Evolutionary conservation across 2,329 filamentous ascomycete species (phyloP).

Genomic region (Pseudomassariella vexata): DNA sequence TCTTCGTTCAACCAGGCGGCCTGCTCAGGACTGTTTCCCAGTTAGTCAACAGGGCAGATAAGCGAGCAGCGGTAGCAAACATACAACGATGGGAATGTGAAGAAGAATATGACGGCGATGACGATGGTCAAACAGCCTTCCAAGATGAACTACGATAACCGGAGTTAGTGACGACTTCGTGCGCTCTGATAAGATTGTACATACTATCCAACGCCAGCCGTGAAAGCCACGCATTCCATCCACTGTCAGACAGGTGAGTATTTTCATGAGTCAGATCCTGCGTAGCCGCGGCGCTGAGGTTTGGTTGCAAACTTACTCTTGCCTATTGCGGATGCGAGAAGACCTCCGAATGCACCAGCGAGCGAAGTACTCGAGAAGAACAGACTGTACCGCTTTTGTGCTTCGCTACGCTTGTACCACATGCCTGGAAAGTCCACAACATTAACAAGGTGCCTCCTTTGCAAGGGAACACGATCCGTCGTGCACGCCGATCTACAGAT

Average conservation of each 20-base stretch:
- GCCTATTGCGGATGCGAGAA: constrained; percentile 82
- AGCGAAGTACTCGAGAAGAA: constrained; percentile 83
- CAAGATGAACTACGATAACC: constrained; percentile 6
- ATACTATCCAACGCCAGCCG: constrained; percentile 83
- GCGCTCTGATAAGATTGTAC: no score
- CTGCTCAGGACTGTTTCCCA: constrained; percentile 50
- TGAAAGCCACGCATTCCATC: constrained; percentile 59
- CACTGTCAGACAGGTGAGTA: constrained; percentile 36
- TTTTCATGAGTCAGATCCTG: no score
- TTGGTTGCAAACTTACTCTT: constrained; percentile 44
- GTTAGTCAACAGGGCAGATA: background rate
- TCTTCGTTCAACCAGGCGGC: constrained; percentile 67
- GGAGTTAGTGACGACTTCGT: no score
- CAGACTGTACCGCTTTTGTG: constrained; percentile 87
- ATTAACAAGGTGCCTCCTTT: no score
- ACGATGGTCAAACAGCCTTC: constrained; percentile 35
- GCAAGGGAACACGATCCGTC: no score
- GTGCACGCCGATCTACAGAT: constrained; percentile 43
- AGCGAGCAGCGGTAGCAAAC: constrained; percentile 9
- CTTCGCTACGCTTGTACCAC: constrained; percentile 85
- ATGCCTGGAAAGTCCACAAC: constrained; percentile 43
- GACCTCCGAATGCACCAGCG: constrained; percentile 78
- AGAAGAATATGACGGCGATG: constrained; percentile 52
- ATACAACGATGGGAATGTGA: constrained; percentile 64
- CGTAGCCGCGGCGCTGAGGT: no score